Evolutionary conservation across 805 yeast genomes (phyloP).

Genomic region (Candida endomychidarum): DNA sequence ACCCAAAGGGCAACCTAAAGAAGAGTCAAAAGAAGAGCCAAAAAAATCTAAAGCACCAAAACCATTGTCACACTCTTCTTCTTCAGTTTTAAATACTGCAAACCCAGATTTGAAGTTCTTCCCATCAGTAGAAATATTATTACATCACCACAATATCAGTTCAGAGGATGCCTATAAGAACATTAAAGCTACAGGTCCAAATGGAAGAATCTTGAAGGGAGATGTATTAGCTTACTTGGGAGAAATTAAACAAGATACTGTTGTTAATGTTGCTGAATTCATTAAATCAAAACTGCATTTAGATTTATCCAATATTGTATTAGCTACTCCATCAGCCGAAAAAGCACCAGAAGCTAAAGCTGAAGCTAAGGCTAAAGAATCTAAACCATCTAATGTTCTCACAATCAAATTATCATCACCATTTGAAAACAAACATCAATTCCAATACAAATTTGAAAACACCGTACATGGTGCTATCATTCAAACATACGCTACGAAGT

Average conservation of each 20-base stretch:
- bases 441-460: conserved; percentile 30
- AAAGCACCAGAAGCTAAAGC: conserved; percentile 18
- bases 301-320: conserved; percentile 60
- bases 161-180: conserved; percentile 66
- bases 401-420: conserved; percentile 25
- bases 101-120: conserved; percentile 63
- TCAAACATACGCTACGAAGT: conserved; percentile 30
- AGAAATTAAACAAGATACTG: conserved; percentile 56
- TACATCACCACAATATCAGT: conserved; percentile 62
- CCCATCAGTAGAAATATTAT: conserved; percentile 75
- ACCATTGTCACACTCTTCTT: conserved; percentile 8
- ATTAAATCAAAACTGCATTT: conserved; percentile 58
- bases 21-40: conserved; percentile 2
- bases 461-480: conserved; percentile 31
- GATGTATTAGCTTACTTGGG: conserved; percentile 88
- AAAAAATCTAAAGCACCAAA: not conserved
- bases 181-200: conserved; percentile 84
- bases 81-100: conserved; percentile 43
- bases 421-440: conserved; percentile 26
- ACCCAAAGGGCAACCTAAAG: conserved; percentile 17
- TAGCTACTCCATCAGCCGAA: conserved; percentile 47
- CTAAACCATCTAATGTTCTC: conserved; percentile 32
- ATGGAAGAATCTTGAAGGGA: conserved; percentile 85
- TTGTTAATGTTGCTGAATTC: conserved; percentile 52
- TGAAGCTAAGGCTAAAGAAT: conserved; percentile 9